phyloP scores from a whole-genome alignment of 257 asterid genomes.

The Solanum appendiculatum region DNA sequence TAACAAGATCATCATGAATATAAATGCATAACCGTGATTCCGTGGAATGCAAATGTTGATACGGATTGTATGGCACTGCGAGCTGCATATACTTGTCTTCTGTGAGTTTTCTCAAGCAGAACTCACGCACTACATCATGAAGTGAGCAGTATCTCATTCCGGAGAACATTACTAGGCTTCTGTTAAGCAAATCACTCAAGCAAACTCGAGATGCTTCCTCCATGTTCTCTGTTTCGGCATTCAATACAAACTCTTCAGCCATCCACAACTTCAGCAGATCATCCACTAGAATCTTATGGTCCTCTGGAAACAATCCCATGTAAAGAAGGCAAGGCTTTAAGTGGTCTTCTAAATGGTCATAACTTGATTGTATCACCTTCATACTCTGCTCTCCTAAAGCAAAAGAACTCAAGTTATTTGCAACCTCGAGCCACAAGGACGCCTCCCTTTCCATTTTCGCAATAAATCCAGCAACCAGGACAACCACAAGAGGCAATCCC shows the following conservation, averaged over 20 bases:
- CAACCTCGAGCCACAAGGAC: no score
- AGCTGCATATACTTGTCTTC: background rate
- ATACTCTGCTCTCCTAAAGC: no score
- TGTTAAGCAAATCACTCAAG: background rate
- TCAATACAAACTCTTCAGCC: background rate
- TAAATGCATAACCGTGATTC: background rate
- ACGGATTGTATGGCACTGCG: background rate
- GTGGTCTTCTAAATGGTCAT: no score
- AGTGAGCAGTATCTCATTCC: background rate
- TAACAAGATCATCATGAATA: background rate
- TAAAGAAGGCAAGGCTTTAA: no score
- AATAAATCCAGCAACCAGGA: no score
- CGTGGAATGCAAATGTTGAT: background rate
- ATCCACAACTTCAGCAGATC: background rate
- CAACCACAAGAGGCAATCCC: no score
- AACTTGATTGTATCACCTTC: no score
- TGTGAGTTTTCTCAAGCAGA: background rate
- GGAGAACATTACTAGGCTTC: background rate
- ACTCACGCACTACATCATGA: background rate
- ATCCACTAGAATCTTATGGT: no score
- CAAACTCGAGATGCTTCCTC: background rate
- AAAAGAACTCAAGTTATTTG: no score
- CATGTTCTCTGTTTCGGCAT: background rate
- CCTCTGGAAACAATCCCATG: no score
- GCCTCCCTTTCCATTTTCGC: rapidly evolving